Percentiles rank a stretch among this genome's conserved stretches.
Conservation (phyloP, 257 asterid species). For the Primulina huaijiensis region DNA sequence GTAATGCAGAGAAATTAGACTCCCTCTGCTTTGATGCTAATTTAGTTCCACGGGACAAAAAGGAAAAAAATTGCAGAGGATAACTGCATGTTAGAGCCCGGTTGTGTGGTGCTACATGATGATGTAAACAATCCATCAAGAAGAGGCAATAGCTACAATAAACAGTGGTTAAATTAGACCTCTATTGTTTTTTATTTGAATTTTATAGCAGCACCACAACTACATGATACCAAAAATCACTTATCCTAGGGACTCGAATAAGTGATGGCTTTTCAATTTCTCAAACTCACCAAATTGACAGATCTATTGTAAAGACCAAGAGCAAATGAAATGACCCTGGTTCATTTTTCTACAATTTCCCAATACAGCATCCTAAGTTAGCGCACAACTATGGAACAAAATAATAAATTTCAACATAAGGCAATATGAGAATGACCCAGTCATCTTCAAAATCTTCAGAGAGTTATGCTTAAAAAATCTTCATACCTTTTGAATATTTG, state of each 20-base stretch:
- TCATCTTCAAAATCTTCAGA: background rate
- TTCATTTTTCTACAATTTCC: slow-evolving; percentile 2
- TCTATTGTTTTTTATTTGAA: background rate
- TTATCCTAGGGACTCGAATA: slow-evolving; percentile 4
- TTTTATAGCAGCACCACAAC: slow-evolving; percentile 1
- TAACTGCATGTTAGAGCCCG: background rate
- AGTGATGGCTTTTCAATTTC: slow-evolving; percentile 6
- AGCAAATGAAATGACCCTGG: background rate
- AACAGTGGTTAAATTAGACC: slow-evolving; percentile 3
- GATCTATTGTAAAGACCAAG: slow-evolving; percentile 12
- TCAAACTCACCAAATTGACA: background rate
- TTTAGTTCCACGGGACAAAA: slow-evolving; percentile 1
- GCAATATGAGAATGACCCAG: background rate
- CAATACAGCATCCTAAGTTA: background rate
- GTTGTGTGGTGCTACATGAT: background rate
- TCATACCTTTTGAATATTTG: slow-evolving; percentile 60
- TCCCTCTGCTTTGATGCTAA: slow-evolving; percentile 19
- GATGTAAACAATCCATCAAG: slow-evolving; percentile 3
- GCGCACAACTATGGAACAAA: background rate
- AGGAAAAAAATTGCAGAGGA: background rate
- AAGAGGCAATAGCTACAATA: background rate
- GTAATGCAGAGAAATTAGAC: slow-evolving; percentile 39
- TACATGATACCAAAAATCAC: slow-evolving; percentile 4
- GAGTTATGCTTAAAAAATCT: background rate
- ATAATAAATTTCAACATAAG: background rate